Evolutionary conservation across 2,329 filamentous ascomycete species (phyloP).

Genomic region (Gaeumannomyces tritici): DNA sequence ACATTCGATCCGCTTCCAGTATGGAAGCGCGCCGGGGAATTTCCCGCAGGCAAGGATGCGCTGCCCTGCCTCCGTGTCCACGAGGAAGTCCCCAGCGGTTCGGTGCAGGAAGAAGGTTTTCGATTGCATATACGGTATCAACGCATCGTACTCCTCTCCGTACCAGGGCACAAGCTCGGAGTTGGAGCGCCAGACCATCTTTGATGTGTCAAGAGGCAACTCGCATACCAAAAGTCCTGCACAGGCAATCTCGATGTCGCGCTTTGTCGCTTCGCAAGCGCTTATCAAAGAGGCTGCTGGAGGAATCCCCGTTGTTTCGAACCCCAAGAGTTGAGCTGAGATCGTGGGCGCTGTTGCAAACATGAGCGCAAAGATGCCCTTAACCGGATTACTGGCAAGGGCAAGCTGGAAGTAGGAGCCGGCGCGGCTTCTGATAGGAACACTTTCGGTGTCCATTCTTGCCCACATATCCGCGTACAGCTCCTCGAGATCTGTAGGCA

Average conservation of each 20-base stretch:
- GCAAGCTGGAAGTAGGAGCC: background rate
- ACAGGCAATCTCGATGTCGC: background rate
- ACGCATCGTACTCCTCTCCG: background rate
- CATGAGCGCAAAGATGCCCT: too few relatives aligned
- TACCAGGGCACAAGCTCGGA: background rate
- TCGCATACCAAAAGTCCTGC: background rate
- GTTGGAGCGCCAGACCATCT: background rate
- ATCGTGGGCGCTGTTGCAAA: background rate
- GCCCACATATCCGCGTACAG: conserved; percentile 1
- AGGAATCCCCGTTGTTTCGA: background rate
- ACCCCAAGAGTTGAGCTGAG: background rate
- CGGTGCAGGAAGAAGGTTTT: background rate
- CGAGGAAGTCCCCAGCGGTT: background rate
- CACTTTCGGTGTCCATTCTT: background rate
- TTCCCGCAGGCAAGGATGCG: background rate
- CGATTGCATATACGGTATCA: background rate
- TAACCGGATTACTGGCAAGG: background rate
- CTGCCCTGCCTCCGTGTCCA: background rate
- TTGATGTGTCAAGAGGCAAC: too few relatives aligned
- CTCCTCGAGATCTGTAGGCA: background rate
- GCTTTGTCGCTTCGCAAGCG: background rate
- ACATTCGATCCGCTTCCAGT: background rate
- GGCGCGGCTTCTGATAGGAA: background rate
- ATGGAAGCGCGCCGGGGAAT: too few relatives aligned
- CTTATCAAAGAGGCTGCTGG: background rate